phyloP scores from a whole-genome alignment of 2,329 filamentous ascomycete genomes.

The Alternaria sp. region DNA sequence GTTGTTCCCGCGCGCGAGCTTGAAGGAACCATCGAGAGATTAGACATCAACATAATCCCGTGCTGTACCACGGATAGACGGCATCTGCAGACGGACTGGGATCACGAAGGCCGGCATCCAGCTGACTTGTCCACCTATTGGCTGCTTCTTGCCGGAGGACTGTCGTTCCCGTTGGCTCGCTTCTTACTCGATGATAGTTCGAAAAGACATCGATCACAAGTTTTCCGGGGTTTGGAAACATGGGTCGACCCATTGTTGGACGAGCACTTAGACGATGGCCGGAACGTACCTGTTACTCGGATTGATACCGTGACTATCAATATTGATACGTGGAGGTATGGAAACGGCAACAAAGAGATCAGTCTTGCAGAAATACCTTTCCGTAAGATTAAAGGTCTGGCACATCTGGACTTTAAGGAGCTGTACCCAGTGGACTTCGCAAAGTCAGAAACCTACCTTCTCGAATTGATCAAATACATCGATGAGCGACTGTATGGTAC shows the following conservation, averaged over 20 bases:
- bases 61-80: not conserved
- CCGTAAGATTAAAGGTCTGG: not conserved
- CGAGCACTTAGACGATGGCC: not conserved
- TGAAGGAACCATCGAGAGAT: not conserved
- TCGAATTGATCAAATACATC: not conserved
- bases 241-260: not conserved
- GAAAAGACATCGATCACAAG: not conserved
- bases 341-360: not conserved
- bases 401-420: not conserved
- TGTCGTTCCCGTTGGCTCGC: not conserved
- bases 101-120: not conserved
- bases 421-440: constrained; percentile 1
- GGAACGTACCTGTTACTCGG: not conserved
- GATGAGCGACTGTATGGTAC: not conserved
- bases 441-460: constrained; percentile 1
- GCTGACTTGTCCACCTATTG: not conserved
- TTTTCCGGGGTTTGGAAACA: not conserved
- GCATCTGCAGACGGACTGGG: not conserved
- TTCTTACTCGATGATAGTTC: not conserved
- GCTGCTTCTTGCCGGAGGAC: not conserved
- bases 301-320: not conserved
- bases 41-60: not conserved
- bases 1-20: not conserved
- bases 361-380: not conserved
- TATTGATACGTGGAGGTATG: not conserved